A percentile compares a stretch with the other conserved stretches of the same genome.
These are phyloP conservation scores for Phytophthora multivora DNA, from an alignment of 352 stramenopile genomes.

Conservation along the genomic window DNA sequence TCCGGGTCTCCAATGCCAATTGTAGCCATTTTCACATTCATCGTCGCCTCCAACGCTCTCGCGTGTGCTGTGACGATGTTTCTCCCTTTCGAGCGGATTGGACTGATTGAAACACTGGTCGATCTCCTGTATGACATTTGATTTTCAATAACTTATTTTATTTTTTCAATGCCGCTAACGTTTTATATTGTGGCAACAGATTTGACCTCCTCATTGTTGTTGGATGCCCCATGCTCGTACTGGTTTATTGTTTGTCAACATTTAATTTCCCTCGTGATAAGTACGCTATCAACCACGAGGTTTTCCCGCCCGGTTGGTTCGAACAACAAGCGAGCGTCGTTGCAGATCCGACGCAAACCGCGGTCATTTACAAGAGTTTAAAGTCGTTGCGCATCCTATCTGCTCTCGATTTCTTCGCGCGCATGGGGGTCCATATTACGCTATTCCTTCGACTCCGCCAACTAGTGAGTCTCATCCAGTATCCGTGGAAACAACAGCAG, in stretches of 20 bases:
- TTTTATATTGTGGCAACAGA: conserved; percentile 13
- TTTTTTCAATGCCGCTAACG: not conserved
- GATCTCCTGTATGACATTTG: conserved; percentile 16
- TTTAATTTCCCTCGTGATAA: conserved; percentile 40
- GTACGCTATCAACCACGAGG: conserved; percentile 37
- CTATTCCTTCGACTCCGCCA: conserved; percentile 28
- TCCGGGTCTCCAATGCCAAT: conserved; percentile 19
- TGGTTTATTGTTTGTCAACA: conserved; percentile 34
- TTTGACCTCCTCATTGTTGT: conserved; percentile 42
- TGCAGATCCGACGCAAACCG: conserved; percentile 27
- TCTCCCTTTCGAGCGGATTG: conserved; percentile 8
- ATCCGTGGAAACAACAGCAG: not conserved
- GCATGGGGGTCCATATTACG: conserved; percentile 29
- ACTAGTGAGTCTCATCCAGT: conserved; percentile 16
- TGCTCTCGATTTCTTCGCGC: conserved; percentile 25
- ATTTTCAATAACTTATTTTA: too few relatives aligned
- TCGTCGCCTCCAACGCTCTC: conserved; percentile 24
- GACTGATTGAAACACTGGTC: conserved; percentile 12
- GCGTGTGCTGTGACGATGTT: conserved; percentile 23
- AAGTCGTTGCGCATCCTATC: conserved; percentile 40
- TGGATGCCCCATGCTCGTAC: conserved; percentile 37
- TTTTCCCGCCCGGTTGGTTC: conserved; percentile 34
- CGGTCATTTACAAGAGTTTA: conserved; percentile 34
- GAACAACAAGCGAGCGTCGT: conserved; percentile 37
- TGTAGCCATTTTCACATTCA: conserved; percentile 23